Evolutionary conservation across 225 moss, liverwort and hornwort species (phyloP).

Genomic region (Antitrichia curtipendula): DNA sequence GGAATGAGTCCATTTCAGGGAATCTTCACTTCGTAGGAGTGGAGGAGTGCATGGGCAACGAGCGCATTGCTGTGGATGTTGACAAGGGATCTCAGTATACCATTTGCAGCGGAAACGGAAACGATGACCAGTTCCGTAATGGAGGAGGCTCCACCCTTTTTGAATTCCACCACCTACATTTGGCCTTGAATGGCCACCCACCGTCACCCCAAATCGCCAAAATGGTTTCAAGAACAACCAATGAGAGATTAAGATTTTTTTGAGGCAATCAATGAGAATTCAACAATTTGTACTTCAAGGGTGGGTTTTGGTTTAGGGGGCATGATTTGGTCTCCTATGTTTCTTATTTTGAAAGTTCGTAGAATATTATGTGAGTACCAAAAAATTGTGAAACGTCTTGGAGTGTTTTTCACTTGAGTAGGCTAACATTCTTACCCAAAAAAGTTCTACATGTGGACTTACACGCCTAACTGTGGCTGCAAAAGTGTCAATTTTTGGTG

Average conservation of each 20-base stretch:
- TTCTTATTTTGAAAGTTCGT: background rate
- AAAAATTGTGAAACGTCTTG: background rate
- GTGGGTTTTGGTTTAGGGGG: background rate
- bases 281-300: background rate
- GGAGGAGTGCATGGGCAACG: conserved; percentile 68
- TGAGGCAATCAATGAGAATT: background rate
- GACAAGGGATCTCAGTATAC: no score
- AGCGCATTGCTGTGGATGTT: conserved; percentile 34
- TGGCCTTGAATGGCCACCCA: background rate
- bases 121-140: conserved; percentile 60
- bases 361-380: background rate
- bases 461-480: fast-evolving
- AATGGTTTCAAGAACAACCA: background rate
- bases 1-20: conserved; percentile 42
- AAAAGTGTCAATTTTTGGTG: background rate
- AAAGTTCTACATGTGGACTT: background rate
- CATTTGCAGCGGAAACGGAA: conserved; percentile 66
- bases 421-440: background rate
- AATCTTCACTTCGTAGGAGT: conserved; percentile 56
- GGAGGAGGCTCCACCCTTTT: no score
- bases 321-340: background rate
- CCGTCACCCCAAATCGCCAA: background rate
- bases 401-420: background rate
- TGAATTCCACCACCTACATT: background rate
- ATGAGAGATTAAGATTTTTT: background rate